Conservation (phyloP, 345 rosid genomes). For the Murraya paniculata region DNA sequence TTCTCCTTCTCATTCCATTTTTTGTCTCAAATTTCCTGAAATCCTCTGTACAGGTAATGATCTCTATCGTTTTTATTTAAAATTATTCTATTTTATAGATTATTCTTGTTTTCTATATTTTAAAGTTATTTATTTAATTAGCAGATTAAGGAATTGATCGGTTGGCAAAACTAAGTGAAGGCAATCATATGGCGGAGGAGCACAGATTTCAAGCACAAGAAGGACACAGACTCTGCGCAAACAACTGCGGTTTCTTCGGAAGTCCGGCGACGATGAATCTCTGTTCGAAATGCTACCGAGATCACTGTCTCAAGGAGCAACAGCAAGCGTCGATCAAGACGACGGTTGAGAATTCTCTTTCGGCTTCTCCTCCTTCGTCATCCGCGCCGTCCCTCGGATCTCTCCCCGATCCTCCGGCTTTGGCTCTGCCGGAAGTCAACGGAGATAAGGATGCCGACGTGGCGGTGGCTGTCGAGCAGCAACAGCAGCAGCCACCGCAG, state of each 20-base stretch:
- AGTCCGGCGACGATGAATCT: conserved; percentile 56
- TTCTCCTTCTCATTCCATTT: background rate
- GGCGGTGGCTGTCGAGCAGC: background rate
- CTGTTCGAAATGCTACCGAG: conserved; percentile 53
- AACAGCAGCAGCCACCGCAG: conserved; percentile 18
- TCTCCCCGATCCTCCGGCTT: conserved; percentile 27
- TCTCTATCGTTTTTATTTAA: background rate
- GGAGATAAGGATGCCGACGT: background rate
- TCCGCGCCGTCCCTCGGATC: conserved; percentile 21
- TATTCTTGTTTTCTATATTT: background rate
- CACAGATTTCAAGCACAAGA: conserved; percentile 49
- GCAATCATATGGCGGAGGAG: conserved; percentile 47
- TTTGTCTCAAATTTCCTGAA: background rate
- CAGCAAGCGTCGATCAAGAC: conserved; percentile 42
- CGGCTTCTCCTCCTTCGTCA: conserved; percentile 27
- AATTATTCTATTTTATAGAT: background rate
- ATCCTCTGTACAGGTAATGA: background rate
- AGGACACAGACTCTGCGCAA: conserved; percentile 48
- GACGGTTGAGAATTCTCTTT: conserved; percentile 25
- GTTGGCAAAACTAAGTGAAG: background rate
- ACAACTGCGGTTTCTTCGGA: conserved; percentile 52
- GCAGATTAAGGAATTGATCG: background rate
- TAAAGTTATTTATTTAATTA: background rate
- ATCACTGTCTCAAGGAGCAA: conserved; percentile 37
- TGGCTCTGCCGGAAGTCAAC: conserved; percentile 21